Base-by-base conservation (phyloP, 345 rosid genomes). In the Anastatica hierochuntica region DNA sequence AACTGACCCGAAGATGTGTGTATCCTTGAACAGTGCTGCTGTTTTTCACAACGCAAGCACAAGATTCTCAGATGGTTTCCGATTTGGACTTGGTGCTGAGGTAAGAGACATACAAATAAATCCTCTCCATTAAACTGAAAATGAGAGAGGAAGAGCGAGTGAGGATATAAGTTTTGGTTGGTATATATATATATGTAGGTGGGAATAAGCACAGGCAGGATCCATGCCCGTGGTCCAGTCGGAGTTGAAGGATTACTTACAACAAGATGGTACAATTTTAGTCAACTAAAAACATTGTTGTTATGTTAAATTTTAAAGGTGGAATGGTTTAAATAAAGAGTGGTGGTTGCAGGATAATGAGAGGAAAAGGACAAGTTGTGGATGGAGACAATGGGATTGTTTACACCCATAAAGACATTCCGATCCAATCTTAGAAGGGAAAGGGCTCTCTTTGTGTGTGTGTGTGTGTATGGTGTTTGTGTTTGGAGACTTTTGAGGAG, bases 31-130 rank as follows among this genome's bases (percentile, higher is more conserved):
- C 80, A 88, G 99, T 53, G 97, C 99, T 76, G 97, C 97, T 68
- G 99, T 94, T 59, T 88, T 94, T 62, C 99, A 88, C 66, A 94
- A 94, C 43, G 97, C 95, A 56, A 88, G 97, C 79, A 81, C 97
- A 16, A 83, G 99, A 72, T 94, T 88, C 61, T 85, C 89, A 24
- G 99, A 94, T 16, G 95, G 97, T n/a, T 94, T 94, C 49, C 82
- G 97, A 29, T 94, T 94, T 58, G 99, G 97, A 13, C 79, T 88
- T 45, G 99, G 99, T 17, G 99, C 99, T 48, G 99, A 94, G 99
- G 97, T 92, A 81, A 55, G 6, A 60, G 12, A 34, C 23, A 13
- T 21, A 53, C 31, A 46, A 10, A 33, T 13, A 24, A 42, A 34
- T 6, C 30, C 15, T 30, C n/a, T 39, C 30, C 14, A 6, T 13